phyloP scores from a whole-genome alignment of 208 protist genomes.

The Balamuthia mandrillaris region DNA sequence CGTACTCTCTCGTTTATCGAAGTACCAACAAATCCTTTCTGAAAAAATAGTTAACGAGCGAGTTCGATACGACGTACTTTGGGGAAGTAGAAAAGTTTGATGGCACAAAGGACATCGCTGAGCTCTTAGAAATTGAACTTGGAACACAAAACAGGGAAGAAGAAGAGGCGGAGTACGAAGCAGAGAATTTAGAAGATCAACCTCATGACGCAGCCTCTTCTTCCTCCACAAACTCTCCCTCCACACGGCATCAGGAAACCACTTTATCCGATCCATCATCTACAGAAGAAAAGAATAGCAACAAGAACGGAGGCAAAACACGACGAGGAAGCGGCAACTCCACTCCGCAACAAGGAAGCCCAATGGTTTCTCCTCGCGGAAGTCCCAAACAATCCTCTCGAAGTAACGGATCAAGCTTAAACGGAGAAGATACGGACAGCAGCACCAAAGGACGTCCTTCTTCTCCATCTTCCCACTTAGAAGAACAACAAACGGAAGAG shows the following conservation, averaged over 20 bases:
- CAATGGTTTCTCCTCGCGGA: no score
- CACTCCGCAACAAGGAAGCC: no score
- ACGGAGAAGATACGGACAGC: background rate
- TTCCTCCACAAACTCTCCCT: background rate
- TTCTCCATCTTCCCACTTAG: background rate
- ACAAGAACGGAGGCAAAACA: background rate
- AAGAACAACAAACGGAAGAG: background rate
- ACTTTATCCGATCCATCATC: background rate
- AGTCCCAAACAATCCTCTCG: no score
- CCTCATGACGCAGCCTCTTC: background rate
- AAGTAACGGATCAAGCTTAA: background rate
- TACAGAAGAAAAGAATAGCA: background rate
- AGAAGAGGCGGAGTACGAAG: no score
- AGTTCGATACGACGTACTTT: constrained; percentile 24
- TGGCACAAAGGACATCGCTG: background rate
- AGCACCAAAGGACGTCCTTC: background rate
- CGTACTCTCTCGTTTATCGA: background rate
- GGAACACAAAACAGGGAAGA: background rate
- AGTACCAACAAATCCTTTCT: no score
- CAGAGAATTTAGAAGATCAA: no score
- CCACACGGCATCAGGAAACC: no score
- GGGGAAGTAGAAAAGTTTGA: background rate
- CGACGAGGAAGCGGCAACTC: no score
- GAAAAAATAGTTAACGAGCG: background rate
- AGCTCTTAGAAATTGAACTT: constrained; percentile 16